Evolutionary conservation across 2,329 filamentous ascomycete genomes (phyloP), one percentile per base, ranked within the genome.

Genomic region (Trichoderma oligosporum): DNA sequence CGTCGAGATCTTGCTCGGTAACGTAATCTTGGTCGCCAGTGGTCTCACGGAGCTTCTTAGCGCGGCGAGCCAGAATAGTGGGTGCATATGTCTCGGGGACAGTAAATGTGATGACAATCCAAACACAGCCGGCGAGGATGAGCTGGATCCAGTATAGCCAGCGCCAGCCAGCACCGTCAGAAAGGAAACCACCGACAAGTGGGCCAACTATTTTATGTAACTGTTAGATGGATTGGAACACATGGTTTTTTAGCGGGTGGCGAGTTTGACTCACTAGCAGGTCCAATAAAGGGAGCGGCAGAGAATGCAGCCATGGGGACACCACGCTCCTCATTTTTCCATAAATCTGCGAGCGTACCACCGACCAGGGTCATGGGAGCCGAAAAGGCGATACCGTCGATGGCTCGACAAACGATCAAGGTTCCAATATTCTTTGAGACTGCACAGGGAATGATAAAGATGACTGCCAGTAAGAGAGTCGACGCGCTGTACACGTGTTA

Each of bases 101-200:
- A n/a, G 89, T 94, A 72, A 95, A 92, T 27, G 86, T 87, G 71
- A 94, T 91, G 60, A 93, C 69, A 16, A 87, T 60, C 83, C 87
- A 94, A 64, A 87, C 82, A 47, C 86, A 68, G 12, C 78, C 84
- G 24, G 87, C 77, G 11, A 94, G 68, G 66, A 96, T 95, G 9
- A 94, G 76, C 67, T 93, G 89, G 64, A 96, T 82, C 87, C 88
- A 93, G 75, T 94, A 94, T 0, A 94, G 77, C 88, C 89, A 94
- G 62, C 89, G 77, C 90, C 90, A 94, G 35, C 86, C 86, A 0
- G 77, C 73, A 0, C 81, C 82, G 63, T 91, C 87, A 7, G 81
- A 80, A 1, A 94, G 76, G 68, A 85, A 95, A 9, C 89, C 91
- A 62, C 91, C 91, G 6, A 87, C 80, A 1, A 96, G 78, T 7